phyloP scores from a whole-genome alignment of 768 basidiomycete species.

The Boletus vinaceobasis region DNA sequence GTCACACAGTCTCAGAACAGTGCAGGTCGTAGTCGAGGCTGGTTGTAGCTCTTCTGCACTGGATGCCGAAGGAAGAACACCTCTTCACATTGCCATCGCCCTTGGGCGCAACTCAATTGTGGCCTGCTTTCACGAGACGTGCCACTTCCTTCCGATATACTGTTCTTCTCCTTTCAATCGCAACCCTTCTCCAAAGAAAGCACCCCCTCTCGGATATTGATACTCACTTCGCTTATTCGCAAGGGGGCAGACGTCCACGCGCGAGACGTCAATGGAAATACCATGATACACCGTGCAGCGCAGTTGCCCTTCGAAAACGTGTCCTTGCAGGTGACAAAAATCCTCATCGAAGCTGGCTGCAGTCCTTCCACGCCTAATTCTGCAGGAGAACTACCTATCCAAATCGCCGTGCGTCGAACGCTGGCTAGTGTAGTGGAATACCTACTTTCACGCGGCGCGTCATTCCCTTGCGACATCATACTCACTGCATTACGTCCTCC shows the following conservation, averaged over 20 bases:
- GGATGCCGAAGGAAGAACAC: neutral
- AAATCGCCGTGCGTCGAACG: neutral
- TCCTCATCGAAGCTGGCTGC: neutral
- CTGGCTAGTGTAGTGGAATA: too few relatives aligned
- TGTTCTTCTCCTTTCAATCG: neutral
- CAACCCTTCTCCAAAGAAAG: too few relatives aligned
- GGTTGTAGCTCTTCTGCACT: neutral
- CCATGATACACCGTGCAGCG: neutral
- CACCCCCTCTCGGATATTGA: neutral
- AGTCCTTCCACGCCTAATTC: neutral
- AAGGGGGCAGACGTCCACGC: neutral
- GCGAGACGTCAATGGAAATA: too few relatives aligned
- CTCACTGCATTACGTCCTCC: neutral
- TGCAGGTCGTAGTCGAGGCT: neutral
- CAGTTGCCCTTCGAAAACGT: fast-evolving
- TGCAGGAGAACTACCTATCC: neutral
- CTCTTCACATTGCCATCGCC: neutral
- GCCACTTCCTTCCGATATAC: neutral
- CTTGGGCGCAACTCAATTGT: neutral
- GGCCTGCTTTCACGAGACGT: too few relatives aligned
- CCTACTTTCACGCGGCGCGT: neutral
- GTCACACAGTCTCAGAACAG: neutral
- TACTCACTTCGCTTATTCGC: neutral
- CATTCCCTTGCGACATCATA: neutral
- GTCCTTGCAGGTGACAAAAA: neutral